Evolutionary conservation across 75 land plant genomes (phyloP).

Genomic region (Adiantum capillusveneris): DNA sequence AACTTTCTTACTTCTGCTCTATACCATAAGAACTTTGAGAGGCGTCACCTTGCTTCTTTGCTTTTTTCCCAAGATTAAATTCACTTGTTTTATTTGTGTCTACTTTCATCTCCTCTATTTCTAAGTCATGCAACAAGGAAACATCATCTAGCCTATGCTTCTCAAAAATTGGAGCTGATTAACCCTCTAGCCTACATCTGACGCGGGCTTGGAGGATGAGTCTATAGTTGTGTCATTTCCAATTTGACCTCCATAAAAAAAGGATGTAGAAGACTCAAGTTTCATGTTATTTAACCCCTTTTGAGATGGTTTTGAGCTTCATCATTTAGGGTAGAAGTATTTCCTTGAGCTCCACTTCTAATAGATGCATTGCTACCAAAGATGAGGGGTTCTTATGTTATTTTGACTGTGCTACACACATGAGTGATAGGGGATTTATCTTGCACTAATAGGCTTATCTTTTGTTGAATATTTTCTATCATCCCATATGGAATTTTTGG

Average conservation of each 20-base stretch:
- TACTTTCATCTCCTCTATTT: no score
- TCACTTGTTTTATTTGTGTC: no score
- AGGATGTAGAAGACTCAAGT: not conserved
- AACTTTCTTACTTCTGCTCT: slow-evolving; percentile 5
- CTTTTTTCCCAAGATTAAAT: no score
- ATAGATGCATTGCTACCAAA: no score
- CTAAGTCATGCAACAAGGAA: not conserved
- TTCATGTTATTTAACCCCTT: not conserved
- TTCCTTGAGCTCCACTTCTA: slow-evolving; percentile 3
- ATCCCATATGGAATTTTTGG: slow-evolving; percentile 44
- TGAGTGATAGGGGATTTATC: not conserved
- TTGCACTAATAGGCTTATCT: slow-evolving; percentile 9
- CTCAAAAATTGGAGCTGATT: no score
- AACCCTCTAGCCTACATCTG: no score
- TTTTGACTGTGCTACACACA: no score
- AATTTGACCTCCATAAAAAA: not conserved
- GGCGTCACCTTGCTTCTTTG: slow-evolving; percentile 4
- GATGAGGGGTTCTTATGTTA: no score
- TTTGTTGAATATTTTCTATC: slow-evolving; percentile 34
- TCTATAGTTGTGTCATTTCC: not conserved
- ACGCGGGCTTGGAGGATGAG: no score
- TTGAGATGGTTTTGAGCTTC: not conserved
- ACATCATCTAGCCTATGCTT: no score
- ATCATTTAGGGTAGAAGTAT: not conserved
- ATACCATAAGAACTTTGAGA: not conserved